Evolutionary conservation across 208 protist genomes (phyloP).

Genomic region (Trypanosoma scelopori): DNA sequence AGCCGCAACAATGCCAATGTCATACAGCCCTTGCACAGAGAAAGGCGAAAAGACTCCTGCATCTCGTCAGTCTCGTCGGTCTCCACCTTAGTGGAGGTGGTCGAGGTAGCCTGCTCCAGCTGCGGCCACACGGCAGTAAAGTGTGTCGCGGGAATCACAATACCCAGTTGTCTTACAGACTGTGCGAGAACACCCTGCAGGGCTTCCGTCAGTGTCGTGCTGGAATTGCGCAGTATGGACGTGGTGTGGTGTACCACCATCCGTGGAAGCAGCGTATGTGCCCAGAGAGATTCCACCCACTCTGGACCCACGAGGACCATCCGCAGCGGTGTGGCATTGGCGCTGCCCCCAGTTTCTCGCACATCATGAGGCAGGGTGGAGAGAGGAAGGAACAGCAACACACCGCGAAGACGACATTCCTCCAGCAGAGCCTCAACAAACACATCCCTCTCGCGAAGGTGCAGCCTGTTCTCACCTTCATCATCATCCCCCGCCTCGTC

Average conservation of each 20-base stretch:
- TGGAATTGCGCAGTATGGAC: neutral
- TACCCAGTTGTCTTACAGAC: constrained; percentile 16
- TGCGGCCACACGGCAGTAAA: constrained; percentile 18
- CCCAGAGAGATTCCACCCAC: constrained; percentile 22
- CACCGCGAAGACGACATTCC: constrained; percentile 25
- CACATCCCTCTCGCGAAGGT: constrained; percentile 13
- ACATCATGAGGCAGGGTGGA: neutral
- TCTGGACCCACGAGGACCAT: constrained; percentile 21
- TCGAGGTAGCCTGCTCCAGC: neutral
- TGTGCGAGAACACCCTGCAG: neutral
- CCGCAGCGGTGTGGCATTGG: neutral
- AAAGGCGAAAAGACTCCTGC: constrained; percentile 5
- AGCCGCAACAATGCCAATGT: constrained; percentile 12
- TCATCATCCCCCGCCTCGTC: constrained; percentile 2
- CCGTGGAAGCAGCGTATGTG: constrained; percentile 17
- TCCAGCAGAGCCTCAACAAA: constrained; percentile 20
- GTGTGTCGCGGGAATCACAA: constrained; percentile 5
- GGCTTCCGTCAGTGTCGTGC: neutral
- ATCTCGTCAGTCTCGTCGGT: constrained; percentile 3
- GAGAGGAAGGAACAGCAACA: constrained; percentile 17
- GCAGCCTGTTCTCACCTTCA: neutral
- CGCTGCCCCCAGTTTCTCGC: neutral
- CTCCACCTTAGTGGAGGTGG: neutral
- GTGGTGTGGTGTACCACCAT: constrained; percentile 13
- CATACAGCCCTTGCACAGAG: constrained; percentile 10